Conservation (phyloP, 2,329 filamentous ascomycete genomes). For the Penicillium palitans region DNA sequence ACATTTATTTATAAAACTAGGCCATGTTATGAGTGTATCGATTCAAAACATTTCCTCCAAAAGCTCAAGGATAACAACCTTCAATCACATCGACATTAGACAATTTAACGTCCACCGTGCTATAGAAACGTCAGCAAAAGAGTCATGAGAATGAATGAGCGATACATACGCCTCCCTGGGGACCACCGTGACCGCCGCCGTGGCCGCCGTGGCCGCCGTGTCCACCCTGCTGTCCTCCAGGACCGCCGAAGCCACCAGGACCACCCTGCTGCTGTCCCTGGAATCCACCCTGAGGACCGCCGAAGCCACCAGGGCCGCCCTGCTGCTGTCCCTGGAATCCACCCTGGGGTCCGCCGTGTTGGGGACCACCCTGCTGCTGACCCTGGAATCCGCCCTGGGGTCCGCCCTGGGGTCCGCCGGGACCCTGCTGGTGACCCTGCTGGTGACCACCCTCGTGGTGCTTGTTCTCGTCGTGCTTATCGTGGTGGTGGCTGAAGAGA, state of each 20-base stretch:
- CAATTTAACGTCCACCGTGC: background rate
- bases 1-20: background rate
- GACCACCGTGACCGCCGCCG: background rate
- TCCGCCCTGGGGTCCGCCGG: background rate
- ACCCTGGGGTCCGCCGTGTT: background rate
- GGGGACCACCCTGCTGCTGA: background rate
- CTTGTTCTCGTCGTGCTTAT: background rate
- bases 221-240: background rate
- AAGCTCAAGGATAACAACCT: too few species aligned
- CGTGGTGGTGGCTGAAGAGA: slow-evolving; percentile 7
- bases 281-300: background rate
- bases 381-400: background rate
- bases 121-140: background rate
- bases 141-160: background rate
- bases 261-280: background rate
- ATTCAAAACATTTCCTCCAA: background rate
- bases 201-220: background rate
- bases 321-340: background rate
- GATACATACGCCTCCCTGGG: background rate
- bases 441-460: background rate
- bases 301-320: background rate
- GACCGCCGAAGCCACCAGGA: background rate
- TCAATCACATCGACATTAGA: background rate
- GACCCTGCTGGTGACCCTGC: background rate
- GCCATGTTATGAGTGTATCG: background rate